Evolutionary conservation across 2,329 filamentous ascomycete genomes (phyloP).

Genomic region (Juglanconis sp.): DNA sequence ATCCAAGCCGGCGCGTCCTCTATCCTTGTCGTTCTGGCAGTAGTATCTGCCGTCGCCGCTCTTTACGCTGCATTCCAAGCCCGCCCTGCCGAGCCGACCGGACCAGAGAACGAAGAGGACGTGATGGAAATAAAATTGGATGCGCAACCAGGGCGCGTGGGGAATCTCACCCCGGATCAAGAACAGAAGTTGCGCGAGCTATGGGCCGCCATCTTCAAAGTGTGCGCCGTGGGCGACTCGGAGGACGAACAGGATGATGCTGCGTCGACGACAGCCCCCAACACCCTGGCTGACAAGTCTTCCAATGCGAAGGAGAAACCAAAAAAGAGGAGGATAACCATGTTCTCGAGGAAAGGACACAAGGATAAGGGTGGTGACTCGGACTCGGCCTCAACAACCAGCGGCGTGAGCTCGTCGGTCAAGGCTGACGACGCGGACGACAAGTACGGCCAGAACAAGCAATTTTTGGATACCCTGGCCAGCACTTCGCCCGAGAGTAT

Average conservation of each 20-base stretch:
- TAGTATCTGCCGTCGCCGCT: not conserved
- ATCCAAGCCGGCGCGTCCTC: constrained; percentile 13
- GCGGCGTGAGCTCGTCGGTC: constrained; percentile 35
- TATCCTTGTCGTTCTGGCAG: constrained; percentile 4
- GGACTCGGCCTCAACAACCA: constrained; percentile 29
- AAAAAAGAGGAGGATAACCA: constrained; percentile 69
- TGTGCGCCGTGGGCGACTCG: constrained; percentile 61
- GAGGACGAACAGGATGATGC: constrained; percentile 33
- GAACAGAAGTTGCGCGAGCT: constrained; percentile 84
- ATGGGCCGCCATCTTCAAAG: constrained; percentile 72
- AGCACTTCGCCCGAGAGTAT: constrained; percentile 75
- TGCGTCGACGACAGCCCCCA: constrained; percentile 28
- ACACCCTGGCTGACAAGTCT: constrained; percentile 25
- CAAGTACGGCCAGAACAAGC: constrained; percentile 87
- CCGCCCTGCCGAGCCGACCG: not conserved
- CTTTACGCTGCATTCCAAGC: constrained; percentile 4
- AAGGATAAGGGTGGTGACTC: constrained; percentile 50
- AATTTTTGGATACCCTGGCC: constrained; percentile 78
- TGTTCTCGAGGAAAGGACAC: constrained; percentile 64
- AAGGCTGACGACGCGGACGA: constrained; percentile 64
- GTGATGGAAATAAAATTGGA: constrained; percentile 29
- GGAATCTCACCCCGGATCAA: constrained; percentile 85
- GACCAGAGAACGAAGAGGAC: constrained; percentile 1
- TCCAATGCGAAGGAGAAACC: constrained; percentile 48
- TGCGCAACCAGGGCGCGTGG: constrained; percentile 67